Evolutionary conservation across 495 filamentous ascomycete genomes (phyloP).

Genomic region (Neurospora tetrasperma): DNA sequence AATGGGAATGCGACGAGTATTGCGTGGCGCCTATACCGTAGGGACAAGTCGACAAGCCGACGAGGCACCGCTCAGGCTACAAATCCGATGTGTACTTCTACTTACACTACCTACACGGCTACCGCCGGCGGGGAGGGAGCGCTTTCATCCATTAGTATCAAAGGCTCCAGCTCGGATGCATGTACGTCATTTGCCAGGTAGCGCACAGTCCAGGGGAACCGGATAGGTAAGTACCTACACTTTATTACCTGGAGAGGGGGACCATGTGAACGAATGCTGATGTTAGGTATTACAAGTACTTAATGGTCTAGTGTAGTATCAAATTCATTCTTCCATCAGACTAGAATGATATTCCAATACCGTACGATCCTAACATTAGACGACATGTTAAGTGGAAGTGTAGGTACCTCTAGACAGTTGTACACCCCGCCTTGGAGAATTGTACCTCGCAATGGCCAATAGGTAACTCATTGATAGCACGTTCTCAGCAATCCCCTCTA

Average conservation of each 20-base stretch:
- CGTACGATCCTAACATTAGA: not conserved
- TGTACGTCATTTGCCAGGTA: not conserved
- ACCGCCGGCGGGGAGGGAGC: not conserved
- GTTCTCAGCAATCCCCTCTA: not conserved
- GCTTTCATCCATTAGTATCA: not conserved
- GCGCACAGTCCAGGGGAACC: not conserved
- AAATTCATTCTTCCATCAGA: not conserved
- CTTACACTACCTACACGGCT: not conserved
- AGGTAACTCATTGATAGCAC: not conserved
- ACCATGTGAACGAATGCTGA: not conserved
- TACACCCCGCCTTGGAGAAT: not conserved
- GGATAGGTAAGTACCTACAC: not conserved
- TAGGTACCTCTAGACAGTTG: not conserved
- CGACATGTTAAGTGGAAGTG: not conserved
- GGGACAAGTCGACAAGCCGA: not conserved
- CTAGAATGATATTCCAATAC: not conserved
- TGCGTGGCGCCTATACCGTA: not conserved
- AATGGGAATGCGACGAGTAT: not conserved
- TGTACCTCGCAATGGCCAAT: not conserved
- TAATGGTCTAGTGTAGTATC: not conserved
- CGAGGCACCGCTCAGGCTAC: not conserved
- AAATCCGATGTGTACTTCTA: not conserved
- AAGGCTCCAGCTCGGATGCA: not conserved
- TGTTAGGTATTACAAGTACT: not conserved
- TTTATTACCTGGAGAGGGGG: not conserved